These are phyloP conservation scores for Leccinum broughii DNA, from an alignment of 768 basidiomycete genomes.

Conservation along the genomic window DNA sequence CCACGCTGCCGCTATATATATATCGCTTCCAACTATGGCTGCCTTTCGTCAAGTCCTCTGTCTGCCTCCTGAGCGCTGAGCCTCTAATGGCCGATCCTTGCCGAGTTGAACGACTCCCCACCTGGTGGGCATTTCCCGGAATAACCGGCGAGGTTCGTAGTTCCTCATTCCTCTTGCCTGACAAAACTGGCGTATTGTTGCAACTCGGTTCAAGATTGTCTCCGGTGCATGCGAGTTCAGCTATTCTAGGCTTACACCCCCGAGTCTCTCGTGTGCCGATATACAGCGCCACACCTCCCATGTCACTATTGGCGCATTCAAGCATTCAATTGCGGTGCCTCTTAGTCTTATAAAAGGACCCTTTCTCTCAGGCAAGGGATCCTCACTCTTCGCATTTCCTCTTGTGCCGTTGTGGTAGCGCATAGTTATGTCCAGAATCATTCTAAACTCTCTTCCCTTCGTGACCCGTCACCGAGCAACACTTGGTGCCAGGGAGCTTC, in stretches of 20 bases:
- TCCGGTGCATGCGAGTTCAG: neutral
- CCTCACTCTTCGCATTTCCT: neutral
- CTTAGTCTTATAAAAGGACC: conserved; percentile 21
- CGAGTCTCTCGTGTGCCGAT: neutral
- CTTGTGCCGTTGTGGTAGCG: neutral
- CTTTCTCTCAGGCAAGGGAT: neutral
- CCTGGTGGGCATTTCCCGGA: neutral
- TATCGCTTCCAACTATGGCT: neutral
- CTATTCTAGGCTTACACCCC: neutral
- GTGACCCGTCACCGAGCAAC: conserved; percentile 40
- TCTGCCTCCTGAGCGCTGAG: neutral
- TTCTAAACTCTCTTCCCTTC: conserved; percentile 46
- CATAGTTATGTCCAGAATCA: conserved; percentile 37
- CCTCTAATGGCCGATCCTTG: neutral
- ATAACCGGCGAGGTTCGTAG: neutral
- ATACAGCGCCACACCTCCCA: neutral
- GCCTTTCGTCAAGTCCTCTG: neutral
- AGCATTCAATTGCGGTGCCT: neutral
- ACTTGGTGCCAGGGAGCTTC: conserved; percentile 46
- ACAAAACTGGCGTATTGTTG: neutral
- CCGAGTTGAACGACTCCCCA: neutral
- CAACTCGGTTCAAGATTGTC: neutral
- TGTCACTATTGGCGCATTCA: neutral
- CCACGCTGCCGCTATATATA: neutral
- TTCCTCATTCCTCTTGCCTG: neutral